A percentile compares a stretch with the other conserved stretches of the same genome.
These are phyloP conservation scores for Aspergillus bertholletiae DNA, from an alignment of 495 filamentous ascomycete species.

Conservation along the genomic window DNA sequence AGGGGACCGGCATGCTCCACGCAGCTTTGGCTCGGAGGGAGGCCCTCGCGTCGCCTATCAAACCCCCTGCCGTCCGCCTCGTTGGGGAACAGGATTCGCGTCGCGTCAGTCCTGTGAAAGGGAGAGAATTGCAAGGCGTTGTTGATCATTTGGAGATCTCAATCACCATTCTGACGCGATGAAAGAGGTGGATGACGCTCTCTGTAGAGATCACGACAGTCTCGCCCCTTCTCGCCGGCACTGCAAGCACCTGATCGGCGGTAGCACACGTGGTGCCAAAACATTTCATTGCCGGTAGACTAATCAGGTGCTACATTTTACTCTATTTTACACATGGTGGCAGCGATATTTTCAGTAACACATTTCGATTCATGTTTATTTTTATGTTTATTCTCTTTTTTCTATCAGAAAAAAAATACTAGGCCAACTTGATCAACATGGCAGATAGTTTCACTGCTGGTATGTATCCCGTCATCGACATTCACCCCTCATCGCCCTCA, in stretches of 20 bases:
- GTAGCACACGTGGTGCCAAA: no score
- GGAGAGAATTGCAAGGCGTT: not conserved
- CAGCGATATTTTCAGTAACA: no score
- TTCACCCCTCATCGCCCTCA: conserved; percentile 63
- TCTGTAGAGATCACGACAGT: no score
- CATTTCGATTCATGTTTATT: no score
- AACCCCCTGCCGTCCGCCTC: not conserved
- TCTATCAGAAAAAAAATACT: not conserved
- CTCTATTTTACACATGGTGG: no score
- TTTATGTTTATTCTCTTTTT: no score
- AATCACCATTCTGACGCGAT: not conserved
- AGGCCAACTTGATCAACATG: no score
- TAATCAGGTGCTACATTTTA: no score
- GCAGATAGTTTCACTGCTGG: not conserved
- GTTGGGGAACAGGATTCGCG: not conserved
- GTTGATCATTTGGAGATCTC: not conserved
- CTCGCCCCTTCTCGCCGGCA: no score
- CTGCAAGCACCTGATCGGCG: no score
- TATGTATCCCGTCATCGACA: conserved; percentile 66
- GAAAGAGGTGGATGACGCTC: no score
- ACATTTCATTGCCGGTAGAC: no score
- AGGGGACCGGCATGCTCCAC: not conserved
- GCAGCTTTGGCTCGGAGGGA: not conserved
- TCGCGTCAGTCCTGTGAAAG: not conserved
- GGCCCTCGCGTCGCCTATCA: not conserved